Base-by-base conservation (phyloP, 2,329 filamentous ascomycete genomes). In the Colletotrichum orbiculare region DNA sequence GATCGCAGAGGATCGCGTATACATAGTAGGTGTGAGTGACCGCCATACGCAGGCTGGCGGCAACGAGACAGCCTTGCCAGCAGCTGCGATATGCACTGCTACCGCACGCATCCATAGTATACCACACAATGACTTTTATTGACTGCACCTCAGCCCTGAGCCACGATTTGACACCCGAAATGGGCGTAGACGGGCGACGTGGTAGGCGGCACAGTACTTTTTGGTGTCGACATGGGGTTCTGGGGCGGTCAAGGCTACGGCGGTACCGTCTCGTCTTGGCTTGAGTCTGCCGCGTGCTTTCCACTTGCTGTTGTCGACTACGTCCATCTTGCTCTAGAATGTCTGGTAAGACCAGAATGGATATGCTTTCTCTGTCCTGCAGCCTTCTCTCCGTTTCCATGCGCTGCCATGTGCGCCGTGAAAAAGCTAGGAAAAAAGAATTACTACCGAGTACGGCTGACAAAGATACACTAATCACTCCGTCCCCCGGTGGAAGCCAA, bases 141-240 rank as follows among this genome's bases (percentile, higher is more conserved):
- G 47, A 58, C 42, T 53, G 45, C 61, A 42, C 37, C 48, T 60
- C 64, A 57, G 55, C 64, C 64, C 55, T 61, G 49, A 67, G 64
- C 55, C 64, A 61, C 47, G 13, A n/a, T 62, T 12, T 37, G 52
- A 53, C 42, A 35, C 17, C 60, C 54, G 25, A 47, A 41, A 56
- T 34, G 9, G 43, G 42, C 37, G 34, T 8, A 5, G 57, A 8
- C 13, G 49, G 57, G 42, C 10, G n/a, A 13, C 42, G 13, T n/a
- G 8, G 42, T 13, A 13, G 12, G 15, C 15, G 13, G 57, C 56
- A 55, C 39, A 43, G 41, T 52, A 52, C 57, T 64, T 64, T 41
- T 41, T 39, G 35, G 50, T 25, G 25, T 25, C 25, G 25, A 25
- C 25, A 25, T 25, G 25, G n/a, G 33, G 25, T n/a, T 46, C 56